These are phyloP conservation scores for Colletotrichum liriopes DNA, from an alignment of 2,329 filamentous ascomycete genomes.

Conservation along the genomic window DNA sequence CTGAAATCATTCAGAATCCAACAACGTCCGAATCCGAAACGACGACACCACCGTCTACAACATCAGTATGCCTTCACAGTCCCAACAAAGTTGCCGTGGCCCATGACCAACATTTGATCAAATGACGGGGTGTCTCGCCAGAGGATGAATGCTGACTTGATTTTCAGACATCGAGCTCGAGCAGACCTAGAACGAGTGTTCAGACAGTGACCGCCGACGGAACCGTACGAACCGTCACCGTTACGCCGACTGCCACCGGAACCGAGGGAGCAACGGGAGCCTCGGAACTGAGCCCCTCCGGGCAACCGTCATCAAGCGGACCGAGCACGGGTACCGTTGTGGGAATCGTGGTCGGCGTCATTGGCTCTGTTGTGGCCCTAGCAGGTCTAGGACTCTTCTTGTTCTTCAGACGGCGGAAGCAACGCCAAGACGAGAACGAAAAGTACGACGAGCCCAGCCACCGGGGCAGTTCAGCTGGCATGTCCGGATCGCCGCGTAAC, in stretches of 20 bases:
- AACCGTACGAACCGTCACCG: slow-evolving; percentile 69
- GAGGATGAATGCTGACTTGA: slow-evolving; percentile 15
- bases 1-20: slow-evolving; percentile 55
- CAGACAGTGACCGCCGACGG: slow-evolving; percentile 71
- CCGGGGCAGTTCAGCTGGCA: slow-evolving; percentile 67
- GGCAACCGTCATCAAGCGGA: slow-evolving; percentile 37
- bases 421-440: slow-evolving; percentile 58
- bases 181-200: slow-evolving; percentile 47
- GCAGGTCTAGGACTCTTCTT: slow-evolving; percentile 58
- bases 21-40: slow-evolving; percentile 50
- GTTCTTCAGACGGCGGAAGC: slow-evolving; percentile 62
- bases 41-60: slow-evolving; percentile 44
- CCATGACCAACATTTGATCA: slow-evolving; percentile 14
- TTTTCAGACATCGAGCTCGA: slow-evolving; percentile 19
- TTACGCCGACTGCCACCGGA: slow-evolving; percentile 59
- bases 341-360: slow-evolving; percentile 57
- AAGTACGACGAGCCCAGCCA: slow-evolving; percentile 63
- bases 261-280: slow-evolving; percentile 43
- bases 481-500: slow-evolving; percentile 60
- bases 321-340: slow-evolving; percentile 65
- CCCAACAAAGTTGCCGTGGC: slow-evolving; percentile 33
- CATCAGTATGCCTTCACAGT: slow-evolving; percentile 36
- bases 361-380: slow-evolving; percentile 59
- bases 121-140: slow-evolving; percentile 21
- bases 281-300: slow-evolving; percentile 14